phyloP scores from a whole-genome alignment of 495 filamentous ascomycete species.

The Penicillium alfredii region DNA sequence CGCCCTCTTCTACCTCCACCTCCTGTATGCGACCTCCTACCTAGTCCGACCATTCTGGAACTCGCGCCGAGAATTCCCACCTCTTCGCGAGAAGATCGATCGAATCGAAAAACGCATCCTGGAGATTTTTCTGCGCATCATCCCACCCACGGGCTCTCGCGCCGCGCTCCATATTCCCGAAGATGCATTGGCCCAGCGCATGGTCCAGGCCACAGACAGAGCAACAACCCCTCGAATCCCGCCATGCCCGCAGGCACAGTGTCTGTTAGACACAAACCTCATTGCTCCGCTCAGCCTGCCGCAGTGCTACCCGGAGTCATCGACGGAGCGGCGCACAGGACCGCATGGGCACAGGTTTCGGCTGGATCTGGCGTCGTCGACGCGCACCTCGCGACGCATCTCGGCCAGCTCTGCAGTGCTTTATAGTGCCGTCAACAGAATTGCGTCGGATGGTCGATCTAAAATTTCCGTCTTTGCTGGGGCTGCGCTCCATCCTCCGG shows the following conservation, averaged over 20 bases:
- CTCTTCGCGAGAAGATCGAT: slow-evolving; percentile 9
- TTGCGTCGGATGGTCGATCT: too few species aligned
- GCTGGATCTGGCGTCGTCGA: neutral
- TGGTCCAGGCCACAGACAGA: neutral
- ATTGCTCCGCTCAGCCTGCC: neutral
- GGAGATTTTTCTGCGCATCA: slow-evolving; percentile 9
- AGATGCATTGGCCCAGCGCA: neutral
- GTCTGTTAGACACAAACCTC: neutral
- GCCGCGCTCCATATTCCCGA: slow-evolving; percentile 8
- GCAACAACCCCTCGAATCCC: neutral
- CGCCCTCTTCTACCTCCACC: slow-evolving; percentile 14
- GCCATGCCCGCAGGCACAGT: neutral
- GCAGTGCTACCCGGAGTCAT: neutral
- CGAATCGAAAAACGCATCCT: slow-evolving; percentile 8
- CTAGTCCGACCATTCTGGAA: slow-evolving; percentile 11
- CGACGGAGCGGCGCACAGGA: neutral
- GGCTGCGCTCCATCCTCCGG: too few species aligned
- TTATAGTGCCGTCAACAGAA: too few species aligned
- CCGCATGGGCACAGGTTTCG: neutral
- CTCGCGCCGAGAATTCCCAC: slow-evolving; percentile 8
- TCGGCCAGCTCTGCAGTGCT: too few species aligned
- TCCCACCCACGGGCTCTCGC: slow-evolving; percentile 12
- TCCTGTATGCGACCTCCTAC: slow-evolving; percentile 17
- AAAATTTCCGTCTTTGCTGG: too few species aligned
- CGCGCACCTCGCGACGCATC: neutral